Evolutionary conservation across 139 green algal genomes (phyloP).

Genomic region (Picochlorum sp.): DNA sequence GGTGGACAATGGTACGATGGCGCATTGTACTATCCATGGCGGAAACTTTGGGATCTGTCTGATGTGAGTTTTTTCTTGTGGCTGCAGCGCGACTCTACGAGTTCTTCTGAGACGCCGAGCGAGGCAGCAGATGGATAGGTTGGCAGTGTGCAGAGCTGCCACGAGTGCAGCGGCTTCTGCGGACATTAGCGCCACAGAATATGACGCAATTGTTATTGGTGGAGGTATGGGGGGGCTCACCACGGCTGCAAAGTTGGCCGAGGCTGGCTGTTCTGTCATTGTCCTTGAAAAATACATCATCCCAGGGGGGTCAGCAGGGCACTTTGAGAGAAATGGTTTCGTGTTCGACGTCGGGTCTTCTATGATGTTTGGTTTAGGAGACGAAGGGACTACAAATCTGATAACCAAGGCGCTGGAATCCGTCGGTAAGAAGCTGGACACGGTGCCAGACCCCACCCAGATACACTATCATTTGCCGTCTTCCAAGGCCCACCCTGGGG

Average conservation of each 20-base stretch:
- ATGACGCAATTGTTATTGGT: constrained; percentile 89
- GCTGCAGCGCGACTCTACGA: too few relatives aligned
- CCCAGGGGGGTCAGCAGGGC: constrained; percentile 78
- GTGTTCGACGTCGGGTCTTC: constrained; percentile 87
- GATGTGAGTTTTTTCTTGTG: too few relatives aligned
- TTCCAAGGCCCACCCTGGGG: constrained; percentile 51
- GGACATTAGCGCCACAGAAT: constrained; percentile 24
- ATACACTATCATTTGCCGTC: constrained; percentile 90
- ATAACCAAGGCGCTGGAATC: constrained; percentile 79
- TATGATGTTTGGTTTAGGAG: constrained; percentile 97
- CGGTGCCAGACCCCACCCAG: constrained; percentile 82
- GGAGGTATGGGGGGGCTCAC: constrained; percentile 85
- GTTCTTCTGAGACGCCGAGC: too few relatives aligned
- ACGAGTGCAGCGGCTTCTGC: too few relatives aligned
- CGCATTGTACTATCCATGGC: too few relatives aligned
- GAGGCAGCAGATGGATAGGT: too few relatives aligned
- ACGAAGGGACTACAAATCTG: constrained; percentile 88
- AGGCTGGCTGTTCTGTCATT: constrained; percentile 68
- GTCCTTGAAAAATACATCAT: constrained; percentile 89
- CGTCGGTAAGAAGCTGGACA: constrained; percentile 75
- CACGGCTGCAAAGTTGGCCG: constrained; percentile 69
- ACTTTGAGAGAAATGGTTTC: constrained; percentile 85
- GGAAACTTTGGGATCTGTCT: too few relatives aligned
- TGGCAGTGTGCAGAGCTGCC: too few relatives aligned
- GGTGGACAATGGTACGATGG: too few relatives aligned